phyloP scores from a whole-genome alignment of 225 moss, liverwort and hornwort species.

The Rhytidiadelphus loreus region DNA sequence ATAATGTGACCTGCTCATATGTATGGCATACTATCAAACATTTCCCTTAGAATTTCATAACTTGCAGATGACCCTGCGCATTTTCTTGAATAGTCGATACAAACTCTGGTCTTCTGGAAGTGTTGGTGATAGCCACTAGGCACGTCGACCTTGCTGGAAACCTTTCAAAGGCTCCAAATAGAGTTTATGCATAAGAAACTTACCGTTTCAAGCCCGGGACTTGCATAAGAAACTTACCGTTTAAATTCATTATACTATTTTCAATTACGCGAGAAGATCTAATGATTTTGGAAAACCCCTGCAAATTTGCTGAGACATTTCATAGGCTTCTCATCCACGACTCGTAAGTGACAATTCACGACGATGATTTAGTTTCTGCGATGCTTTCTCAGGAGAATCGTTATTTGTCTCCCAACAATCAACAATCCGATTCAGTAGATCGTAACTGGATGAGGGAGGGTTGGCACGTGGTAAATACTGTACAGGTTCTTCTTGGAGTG shows the following conservation, averaged over 20 bases:
- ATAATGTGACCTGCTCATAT: not conserved
- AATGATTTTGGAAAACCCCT: not conserved
- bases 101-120: no score
- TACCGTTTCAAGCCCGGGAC: not conserved
- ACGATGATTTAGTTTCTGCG: no score
- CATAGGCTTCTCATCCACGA: not conserved
- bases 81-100: not conserved
- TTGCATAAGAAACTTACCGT: rapidly evolving
- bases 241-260: not conserved
- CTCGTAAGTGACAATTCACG: no score
- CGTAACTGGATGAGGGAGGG: not conserved
- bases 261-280: not conserved
- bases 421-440: no score
- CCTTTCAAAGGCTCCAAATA: no score
- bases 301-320: no score
- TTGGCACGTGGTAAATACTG: no score
- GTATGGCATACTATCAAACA: not conserved
- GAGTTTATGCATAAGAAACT: not conserved
- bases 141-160: no score
- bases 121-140: not conserved
- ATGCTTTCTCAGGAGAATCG: no score
- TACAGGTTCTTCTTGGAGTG: not conserved
- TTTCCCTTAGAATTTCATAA: not conserved
- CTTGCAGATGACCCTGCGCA: rapidly evolving
- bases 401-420: not conserved